These are phyloP conservation scores for Sclerotinia sclerotiorum DNA, from an alignment of 2,329 filamentous ascomycete species.

Conservation along the genomic window DNA sequence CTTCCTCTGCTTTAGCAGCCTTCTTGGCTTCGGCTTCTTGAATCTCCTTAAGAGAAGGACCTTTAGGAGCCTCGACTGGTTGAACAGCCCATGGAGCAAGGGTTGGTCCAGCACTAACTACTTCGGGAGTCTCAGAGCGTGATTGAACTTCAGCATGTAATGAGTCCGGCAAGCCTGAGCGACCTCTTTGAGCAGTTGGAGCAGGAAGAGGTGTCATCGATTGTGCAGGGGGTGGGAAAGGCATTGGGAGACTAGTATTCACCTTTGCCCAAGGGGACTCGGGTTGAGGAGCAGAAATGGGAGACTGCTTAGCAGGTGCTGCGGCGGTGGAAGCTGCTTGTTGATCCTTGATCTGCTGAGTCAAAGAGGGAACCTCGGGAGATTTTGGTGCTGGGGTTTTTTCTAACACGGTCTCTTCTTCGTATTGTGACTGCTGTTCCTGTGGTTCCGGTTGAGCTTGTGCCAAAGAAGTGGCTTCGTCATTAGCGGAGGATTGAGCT, in stretches of 20 bases:
- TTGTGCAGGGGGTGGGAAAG: conserved; percentile 65
- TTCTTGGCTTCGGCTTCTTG: conserved; percentile 94
- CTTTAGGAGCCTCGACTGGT: conserved; percentile 69
- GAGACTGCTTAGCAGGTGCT: conserved; percentile 57
- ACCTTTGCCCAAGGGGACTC: conserved; percentile 59
- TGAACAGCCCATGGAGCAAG: conserved; percentile 96
- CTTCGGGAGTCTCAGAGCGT: conserved; percentile 73
- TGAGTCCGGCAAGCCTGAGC: conserved; percentile 79
- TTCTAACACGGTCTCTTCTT: conserved; percentile 23
- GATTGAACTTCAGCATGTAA: conserved; percentile 65
- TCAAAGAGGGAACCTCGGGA: conserved; percentile 65
- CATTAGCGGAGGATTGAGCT: conserved; percentile 34
- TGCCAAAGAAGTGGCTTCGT: conserved; percentile 35
- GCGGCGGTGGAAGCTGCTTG: conserved; percentile 52
- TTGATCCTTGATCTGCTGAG: conserved; percentile 70
- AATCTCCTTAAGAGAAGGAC: conserved; percentile 92
- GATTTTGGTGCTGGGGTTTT: conserved; percentile 34
- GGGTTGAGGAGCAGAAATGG: conserved; percentile 45
- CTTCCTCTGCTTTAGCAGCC: conserved; percentile 83
- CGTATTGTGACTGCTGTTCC: conserved; percentile 26
- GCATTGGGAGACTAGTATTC: conserved; percentile 70
- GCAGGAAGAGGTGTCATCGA: conserved; percentile 82
- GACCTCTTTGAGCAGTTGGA: conserved; percentile 80
- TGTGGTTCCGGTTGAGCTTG: conserved; percentile 30
- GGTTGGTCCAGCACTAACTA: conserved; percentile 55